phyloP scores from a whole-genome alignment of 1,284 basidiomycete species.

The Wolfiporia cocos region DNA sequence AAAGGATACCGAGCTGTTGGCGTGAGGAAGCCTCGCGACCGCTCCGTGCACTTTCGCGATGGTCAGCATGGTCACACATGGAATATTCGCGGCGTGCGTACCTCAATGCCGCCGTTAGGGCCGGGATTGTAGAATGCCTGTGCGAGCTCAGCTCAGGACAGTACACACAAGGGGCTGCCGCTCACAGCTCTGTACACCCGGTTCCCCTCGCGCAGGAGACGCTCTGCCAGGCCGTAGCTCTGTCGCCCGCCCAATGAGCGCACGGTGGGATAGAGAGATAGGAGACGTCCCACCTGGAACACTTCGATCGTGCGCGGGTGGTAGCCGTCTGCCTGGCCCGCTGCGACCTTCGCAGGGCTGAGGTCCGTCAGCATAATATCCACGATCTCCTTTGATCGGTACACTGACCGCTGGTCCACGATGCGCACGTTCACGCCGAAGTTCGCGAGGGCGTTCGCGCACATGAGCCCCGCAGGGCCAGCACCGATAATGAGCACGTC shows the following conservation, averaged over 20 bases:
- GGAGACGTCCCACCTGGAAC: conserved; percentile 43
- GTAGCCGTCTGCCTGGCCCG: conserved; percentile 77
- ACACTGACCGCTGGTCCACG: conserved; percentile 62
- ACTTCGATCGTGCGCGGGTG: conserved; percentile 77
- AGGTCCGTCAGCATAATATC: not conserved
- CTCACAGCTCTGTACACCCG: conserved; percentile 64
- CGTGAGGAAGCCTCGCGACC: conserved; percentile 52
- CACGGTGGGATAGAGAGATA: not conserved
- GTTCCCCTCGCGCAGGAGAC: conserved; percentile 56
- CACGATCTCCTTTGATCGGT: not conserved
- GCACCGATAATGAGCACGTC: conserved; percentile 55
- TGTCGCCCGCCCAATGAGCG: conserved; percentile 20
- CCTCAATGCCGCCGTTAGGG: conserved; percentile 54
- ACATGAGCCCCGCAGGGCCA: conserved; percentile 58
- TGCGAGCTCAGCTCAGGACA: no score
- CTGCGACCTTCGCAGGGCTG: conserved; percentile 52
- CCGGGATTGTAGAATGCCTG: conserved; percentile 73
- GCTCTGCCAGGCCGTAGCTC: conserved; percentile 71
- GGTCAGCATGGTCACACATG: not conserved
- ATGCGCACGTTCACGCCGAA: conserved; percentile 60
- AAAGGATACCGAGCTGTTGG: conserved; percentile 56
- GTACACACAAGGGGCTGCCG: no score
- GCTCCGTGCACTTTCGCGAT: conserved; percentile 48
- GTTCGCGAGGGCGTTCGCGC: conserved; percentile 52
- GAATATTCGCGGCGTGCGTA: conserved; percentile 17